Evolutionary conservation across 768 basidiomycete genomes (phyloP).

Genomic region (Lactifluus pinguis): DNA sequence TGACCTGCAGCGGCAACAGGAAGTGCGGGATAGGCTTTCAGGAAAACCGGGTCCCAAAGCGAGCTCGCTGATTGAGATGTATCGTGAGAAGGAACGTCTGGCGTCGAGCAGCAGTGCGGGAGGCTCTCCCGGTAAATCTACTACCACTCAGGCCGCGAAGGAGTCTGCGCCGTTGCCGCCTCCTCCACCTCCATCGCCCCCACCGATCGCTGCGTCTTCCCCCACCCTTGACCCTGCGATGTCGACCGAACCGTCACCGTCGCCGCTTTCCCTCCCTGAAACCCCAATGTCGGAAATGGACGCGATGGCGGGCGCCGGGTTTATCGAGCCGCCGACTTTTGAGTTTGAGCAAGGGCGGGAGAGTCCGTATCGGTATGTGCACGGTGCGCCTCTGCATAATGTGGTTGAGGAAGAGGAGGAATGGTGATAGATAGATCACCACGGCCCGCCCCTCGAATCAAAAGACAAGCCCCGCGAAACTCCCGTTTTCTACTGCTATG

Average conservation of each 20-base stretch:
- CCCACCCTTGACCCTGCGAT: neutral
- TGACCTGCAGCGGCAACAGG: constrained; percentile 7
- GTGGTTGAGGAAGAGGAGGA: constrained; percentile 80
- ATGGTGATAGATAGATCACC: constrained; percentile 25
- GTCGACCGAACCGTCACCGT: neutral
- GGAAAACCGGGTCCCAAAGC: constrained; percentile 42
- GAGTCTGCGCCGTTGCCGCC: constrained; percentile 11
- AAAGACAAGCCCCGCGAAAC: too few relatives aligned
- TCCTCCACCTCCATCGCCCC: constrained; percentile 14
- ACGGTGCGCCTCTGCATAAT: constrained; percentile 81
- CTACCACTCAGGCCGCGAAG: neutral
- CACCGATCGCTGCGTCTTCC: neutral
- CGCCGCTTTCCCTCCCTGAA: neutral
- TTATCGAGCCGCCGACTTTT: constrained; percentile 29
- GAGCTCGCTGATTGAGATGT: constrained; percentile 78
- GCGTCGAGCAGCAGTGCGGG: constrained; percentile 21
- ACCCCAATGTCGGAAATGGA: neutral
- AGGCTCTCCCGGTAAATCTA: constrained; percentile 24
- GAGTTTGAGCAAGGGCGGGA: constrained; percentile 38
- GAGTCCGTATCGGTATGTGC: constrained; percentile 67
- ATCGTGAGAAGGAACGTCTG: constrained; percentile 54
- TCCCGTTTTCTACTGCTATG: neutral
- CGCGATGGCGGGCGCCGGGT: constrained; percentile 20
- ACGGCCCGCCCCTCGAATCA: neutral
- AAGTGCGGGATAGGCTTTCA: constrained; percentile 4